Percentiles rank a stretch among this genome's conserved stretches.
phyloP scores from a whole-genome alignment of 2,329 filamentous ascomycete species.

The Fonsecaea multimorphosa region DNA sequence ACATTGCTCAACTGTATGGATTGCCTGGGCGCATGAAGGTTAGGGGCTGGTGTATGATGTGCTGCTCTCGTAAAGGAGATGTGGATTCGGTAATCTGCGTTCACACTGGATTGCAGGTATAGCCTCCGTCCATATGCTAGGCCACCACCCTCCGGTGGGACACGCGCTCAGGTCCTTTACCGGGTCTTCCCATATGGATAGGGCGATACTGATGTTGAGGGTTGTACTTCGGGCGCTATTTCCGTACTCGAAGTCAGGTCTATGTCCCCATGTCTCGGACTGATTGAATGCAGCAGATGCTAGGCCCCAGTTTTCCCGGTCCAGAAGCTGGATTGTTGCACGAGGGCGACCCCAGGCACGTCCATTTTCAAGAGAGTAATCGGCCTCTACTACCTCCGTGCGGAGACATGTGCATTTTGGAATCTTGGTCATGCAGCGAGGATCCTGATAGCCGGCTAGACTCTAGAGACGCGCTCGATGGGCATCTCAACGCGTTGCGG shows the following conservation, averaged over 20 bases:
- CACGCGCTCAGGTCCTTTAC: background rate
- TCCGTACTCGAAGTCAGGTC: background rate
- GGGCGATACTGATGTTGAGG: background rate
- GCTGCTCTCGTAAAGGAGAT: background rate
- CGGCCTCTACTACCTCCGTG: constrained; percentile 3
- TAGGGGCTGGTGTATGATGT: background rate
- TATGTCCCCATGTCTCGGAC: background rate
- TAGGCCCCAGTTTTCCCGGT: background rate
- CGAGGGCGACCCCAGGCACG: background rate
- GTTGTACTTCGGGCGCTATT: background rate
- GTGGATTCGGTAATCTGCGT: constrained; percentile 2
- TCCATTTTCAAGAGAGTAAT: background rate
- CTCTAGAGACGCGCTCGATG: background rate
- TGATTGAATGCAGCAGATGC: background rate
- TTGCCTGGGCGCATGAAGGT: background rate
- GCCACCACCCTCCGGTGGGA: background rate
- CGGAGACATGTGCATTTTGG: background rate
- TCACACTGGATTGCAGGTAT: background rate
- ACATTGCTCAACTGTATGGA: background rate
- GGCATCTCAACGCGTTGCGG: background rate
- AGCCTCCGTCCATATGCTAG: background rate
- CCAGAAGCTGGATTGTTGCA: background rate
- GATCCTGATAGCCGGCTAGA: background rate
- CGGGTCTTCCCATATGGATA: background rate
- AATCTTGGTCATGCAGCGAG: background rate